Conservation (phyloP, 441 rosid species). For the Bocquillonia castaneifolia region DNA sequence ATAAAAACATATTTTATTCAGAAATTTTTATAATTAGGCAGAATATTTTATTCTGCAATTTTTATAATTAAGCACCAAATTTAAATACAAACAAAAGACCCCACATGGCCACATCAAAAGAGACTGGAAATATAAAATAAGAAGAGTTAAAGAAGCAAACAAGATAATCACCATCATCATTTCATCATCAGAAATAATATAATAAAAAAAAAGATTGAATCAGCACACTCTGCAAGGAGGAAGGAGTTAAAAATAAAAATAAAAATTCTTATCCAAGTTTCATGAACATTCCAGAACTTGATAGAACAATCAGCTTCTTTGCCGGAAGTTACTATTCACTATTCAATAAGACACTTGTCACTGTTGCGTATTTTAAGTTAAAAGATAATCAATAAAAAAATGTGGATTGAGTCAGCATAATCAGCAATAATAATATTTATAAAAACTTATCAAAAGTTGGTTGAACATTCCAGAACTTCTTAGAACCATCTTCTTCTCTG, state of each 20-base stretch:
- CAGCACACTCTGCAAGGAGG: background rate
- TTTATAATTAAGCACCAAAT: too few relatives aligned
- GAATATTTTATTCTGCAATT: too few relatives aligned
- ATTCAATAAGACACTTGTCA: too few relatives aligned
- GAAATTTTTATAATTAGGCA: too few relatives aligned
- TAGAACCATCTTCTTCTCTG: constrained; percentile 5
- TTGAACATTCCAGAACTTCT: constrained; percentile 17
- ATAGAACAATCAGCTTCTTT: background rate
- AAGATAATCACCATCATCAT: too few relatives aligned
- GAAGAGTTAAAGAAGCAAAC: background rate
- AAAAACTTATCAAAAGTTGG: too few relatives aligned
- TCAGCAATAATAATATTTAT: too few relatives aligned
- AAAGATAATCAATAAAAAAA: too few relatives aligned
- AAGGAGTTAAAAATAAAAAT: background rate
- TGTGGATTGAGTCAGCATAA: too few relatives aligned
- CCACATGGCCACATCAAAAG: constrained; percentile 24
- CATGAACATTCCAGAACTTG: background rate
- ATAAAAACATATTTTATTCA: too few relatives aligned
- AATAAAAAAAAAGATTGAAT: background rate
- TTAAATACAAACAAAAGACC: constrained; percentile 12
- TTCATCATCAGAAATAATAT: background rate
- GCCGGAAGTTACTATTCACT: too few relatives aligned
- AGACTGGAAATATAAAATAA: constrained; percentile 10
- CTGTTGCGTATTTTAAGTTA: too few relatives aligned
- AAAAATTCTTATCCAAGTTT: background rate